Conservation (phyloP, 2,329 filamentous ascomycete genomes). For the Pseudocercospora crystallina region DNA sequence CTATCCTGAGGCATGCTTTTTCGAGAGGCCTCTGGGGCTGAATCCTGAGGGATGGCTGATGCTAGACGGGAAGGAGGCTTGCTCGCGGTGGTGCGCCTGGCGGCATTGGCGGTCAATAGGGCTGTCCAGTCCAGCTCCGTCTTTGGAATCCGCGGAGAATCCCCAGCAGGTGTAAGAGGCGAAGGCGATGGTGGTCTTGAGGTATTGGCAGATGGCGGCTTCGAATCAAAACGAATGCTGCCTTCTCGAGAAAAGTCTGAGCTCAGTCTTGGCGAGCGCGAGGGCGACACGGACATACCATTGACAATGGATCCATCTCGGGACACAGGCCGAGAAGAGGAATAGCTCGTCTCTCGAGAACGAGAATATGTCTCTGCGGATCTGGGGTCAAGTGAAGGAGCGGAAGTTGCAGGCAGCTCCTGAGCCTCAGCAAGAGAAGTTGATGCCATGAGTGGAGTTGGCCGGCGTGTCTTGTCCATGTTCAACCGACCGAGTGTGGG, state of each 20-base stretch:
- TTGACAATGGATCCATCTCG: conserved; percentile 24
- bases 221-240: conserved; percentile 20
- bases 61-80: conserved; percentile 31
- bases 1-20: conserved; percentile 12
- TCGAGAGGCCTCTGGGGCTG: conserved; percentile 7
- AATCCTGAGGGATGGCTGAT: conserved; percentile 21
- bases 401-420: conserved; percentile 13
- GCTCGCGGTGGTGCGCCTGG: conserved; percentile 14
- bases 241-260: conserved; percentile 20
- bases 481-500: conserved; percentile 24
- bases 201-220: conserved; percentile 21
- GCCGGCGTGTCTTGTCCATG: conserved; percentile 26
- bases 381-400: conserved; percentile 15
- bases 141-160: conserved; percentile 29
- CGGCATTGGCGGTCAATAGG: conserved; percentile 28
- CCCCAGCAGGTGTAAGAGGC: conserved; percentile 21
- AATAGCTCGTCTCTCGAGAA: conserved; percentile 28
- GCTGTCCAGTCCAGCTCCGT: conserved; percentile 35
- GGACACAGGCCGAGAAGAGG: conserved; percentile 28
- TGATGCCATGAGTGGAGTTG: conserved; percentile 28
- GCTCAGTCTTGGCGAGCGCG: conserved; percentile 24
- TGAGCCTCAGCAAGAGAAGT: conserved; percentile 25
- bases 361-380: conserved; percentile 14
- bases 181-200: conserved; percentile 32
- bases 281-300: conserved; percentile 9